Evolutionary conservation across 1,139 yeast genomes (phyloP), one percentile per base, ranked within the genome.

Genomic region (Saccharomycopsis phalli): DNA sequence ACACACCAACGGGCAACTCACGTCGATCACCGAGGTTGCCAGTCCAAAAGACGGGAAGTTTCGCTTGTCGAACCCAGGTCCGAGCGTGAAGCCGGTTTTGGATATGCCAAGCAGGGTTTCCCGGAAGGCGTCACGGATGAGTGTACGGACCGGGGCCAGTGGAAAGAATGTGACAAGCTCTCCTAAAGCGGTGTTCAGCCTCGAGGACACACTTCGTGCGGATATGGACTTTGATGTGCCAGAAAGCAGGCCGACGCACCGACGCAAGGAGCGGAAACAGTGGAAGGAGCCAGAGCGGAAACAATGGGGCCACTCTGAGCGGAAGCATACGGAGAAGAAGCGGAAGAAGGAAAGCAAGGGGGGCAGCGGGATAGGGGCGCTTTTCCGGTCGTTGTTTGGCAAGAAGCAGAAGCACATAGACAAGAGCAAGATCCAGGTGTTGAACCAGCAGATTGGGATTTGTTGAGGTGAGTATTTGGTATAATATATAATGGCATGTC

Each of bases 181-280:
- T 5, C 45, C 45, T 20, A 41, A 41, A 28, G 34, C 44, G 3
- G 47, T 44, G 8, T 44, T 44, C 25, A 34, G 34, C 20, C 23
- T 44, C 25, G 47, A 44, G 23, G 47, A 44, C 25, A 44, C 47
- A 1, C 36, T 44, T 20, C 34, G 40, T 16, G 47, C 47, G 13
- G 47, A 44, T 25, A 28, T 34, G 33, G 44, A 40, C 11, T 37
- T 43, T 23, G n/a, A 28, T 23, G 8, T 17, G 30, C 28, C 31
- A 32, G 26, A 5, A 11, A 40, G 36, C 16, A 34, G 19, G 8
- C 40, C 29, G 22, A 35, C 22, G 14, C 22, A 31, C 11, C 13
- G 31, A n/a, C 21, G 5, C 11, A 38, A 32, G 19, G 22, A 22
- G n/a, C 22, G 20, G 14, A 26, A 29, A 8, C 10, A 11, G 19